phyloP scores from a whole-genome alignment of 148 eudicot genomes.

The Gaultheria prostrata region DNA sequence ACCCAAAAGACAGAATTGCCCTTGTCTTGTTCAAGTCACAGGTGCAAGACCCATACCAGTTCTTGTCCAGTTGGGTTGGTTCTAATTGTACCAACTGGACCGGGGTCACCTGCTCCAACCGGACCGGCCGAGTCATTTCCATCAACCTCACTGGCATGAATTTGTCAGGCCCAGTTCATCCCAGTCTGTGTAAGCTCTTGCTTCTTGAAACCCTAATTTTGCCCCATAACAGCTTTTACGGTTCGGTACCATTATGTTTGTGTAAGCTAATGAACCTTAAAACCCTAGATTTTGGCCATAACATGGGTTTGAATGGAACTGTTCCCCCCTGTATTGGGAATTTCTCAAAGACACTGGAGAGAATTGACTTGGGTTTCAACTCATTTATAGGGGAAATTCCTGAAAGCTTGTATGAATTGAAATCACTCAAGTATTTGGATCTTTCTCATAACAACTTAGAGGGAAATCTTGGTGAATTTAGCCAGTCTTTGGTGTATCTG shows the following conservation, averaged over 20 bases:
- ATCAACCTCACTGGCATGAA: slow-evolving; percentile 56
- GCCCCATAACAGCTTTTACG: slow-evolving; percentile 56
- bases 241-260: slow-evolving; percentile 55
- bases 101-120: slow-evolving; percentile 44
- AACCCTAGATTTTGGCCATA: slow-evolving; percentile 57
- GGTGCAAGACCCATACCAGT: slow-evolving; percentile 45
- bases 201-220: slow-evolving; percentile 58
- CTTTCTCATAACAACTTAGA: slow-evolving; percentile 61
- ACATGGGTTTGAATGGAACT: slow-evolving; percentile 46
- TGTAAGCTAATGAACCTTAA: slow-evolving; percentile 42
- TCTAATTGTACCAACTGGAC: slow-evolving; percentile 51
- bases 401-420: slow-evolving; percentile 47
- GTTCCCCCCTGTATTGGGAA: slow-evolving; percentile 72
- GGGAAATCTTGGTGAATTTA: slow-evolving; percentile 61
- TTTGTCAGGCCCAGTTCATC: slow-evolving; percentile 59
- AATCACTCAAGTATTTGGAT: slow-evolving; percentile 61
- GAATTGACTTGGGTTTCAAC: slow-evolving; percentile 57
- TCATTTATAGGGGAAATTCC: slow-evolving; percentile 70
- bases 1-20: slow-evolving; percentile 54
- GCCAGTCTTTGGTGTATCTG: slow-evolving; percentile 61
- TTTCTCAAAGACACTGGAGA: slow-evolving; percentile 49
- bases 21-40: slow-evolving; percentile 59
- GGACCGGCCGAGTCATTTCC: slow-evolving; percentile 54
- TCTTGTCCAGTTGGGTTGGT: slow-evolving; percentile 60
- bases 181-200: slow-evolving; percentile 60